Percentiles rank a stretch among this genome's conserved stretches.
Conservation (phyloP, 2,329 filamentous ascomycete genomes). For the Ceratocystis variospora region DNA sequence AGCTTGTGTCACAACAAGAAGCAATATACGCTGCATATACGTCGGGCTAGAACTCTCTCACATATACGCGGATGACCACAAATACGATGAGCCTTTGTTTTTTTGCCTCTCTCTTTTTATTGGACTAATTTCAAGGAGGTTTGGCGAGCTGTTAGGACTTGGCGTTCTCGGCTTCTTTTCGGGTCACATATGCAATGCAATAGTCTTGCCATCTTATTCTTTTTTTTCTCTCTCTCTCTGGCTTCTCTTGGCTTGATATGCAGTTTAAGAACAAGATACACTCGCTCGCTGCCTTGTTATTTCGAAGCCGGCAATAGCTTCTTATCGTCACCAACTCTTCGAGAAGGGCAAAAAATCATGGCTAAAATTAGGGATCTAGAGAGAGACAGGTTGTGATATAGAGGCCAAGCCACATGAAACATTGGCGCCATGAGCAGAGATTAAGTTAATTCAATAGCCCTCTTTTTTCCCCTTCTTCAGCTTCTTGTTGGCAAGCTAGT, state of each 20-base stretch:
- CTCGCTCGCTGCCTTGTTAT: not conserved
- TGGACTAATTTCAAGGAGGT: not conserved
- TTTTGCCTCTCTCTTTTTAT: not conserved
- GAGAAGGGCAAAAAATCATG: not conserved
- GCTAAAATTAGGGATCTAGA: not conserved
- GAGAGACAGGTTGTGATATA: not conserved
- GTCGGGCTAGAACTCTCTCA: too few species aligned
- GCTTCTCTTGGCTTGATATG: not conserved
- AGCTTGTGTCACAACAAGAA: not conserved
- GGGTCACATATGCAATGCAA: not conserved
- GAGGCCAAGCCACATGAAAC: conserved; percentile 17
- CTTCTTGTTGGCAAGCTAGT: not conserved
- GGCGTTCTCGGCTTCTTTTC: not conserved
- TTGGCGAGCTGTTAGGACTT: not conserved
- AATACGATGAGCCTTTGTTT: not conserved
- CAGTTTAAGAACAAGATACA: not conserved
- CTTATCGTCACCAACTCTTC: not conserved
- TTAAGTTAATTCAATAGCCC: not conserved
- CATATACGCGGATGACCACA: too few species aligned
- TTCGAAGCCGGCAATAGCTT: not conserved
- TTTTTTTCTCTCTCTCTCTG: not conserved
- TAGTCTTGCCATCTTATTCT: not conserved
- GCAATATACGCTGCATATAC: not conserved
- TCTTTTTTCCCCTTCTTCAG: not conserved
- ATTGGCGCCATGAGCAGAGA: conserved; percentile 9